Evolutionary conservation across 2,329 filamentous ascomycete genomes (phyloP).

Genomic region (Pezicula radicicola): DNA sequence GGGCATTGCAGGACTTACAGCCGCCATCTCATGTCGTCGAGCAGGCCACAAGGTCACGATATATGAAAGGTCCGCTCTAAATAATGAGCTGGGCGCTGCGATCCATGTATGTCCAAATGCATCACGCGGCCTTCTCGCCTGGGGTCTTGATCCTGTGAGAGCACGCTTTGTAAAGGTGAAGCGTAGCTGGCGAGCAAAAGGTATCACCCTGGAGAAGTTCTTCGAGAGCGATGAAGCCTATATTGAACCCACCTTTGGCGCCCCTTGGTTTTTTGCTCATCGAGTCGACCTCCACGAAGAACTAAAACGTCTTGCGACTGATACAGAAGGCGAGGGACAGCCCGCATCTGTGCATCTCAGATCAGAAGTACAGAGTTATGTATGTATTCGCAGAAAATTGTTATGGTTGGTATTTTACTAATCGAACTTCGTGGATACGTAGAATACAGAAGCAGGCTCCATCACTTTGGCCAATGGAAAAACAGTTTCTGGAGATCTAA

Average conservation of each 20-base stretch:
- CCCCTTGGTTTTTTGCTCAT: conserved; percentile 26
- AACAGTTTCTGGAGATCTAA: conserved; percentile 29
- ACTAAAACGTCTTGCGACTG: conserved; percentile 29
- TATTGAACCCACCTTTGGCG: conserved; percentile 14
- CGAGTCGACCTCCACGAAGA: conserved; percentile 39
- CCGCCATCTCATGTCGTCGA: conserved; percentile 28
- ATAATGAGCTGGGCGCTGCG: conserved; percentile 39
- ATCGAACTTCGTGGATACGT: background rate
- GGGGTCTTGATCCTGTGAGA: conserved; percentile 30
- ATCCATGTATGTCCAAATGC: conserved; percentile 37
- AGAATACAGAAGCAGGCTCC: background rate
- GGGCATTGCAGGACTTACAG: conserved; percentile 29
- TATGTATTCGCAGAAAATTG: conserved; percentile 7
- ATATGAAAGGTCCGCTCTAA: conserved; percentile 28
- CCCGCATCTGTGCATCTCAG: conserved; percentile 22
- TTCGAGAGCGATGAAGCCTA: conserved; percentile 9
- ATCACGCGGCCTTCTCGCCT: conserved; percentile 27
- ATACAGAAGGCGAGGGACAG: conserved; percentile 17
- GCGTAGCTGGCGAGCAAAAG: conserved; percentile 11
- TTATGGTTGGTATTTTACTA: background rate
- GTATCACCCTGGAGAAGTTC: conserved; percentile 9
- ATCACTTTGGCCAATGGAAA: conserved; percentile 28
- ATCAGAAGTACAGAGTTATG: conserved; percentile 16
- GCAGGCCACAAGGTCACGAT: conserved; percentile 26
- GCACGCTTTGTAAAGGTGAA: conserved; percentile 20